phyloP scores from a whole-genome alignment of 2,329 filamentous ascomycete species.

The Aspergillus novoparasiticus region DNA sequence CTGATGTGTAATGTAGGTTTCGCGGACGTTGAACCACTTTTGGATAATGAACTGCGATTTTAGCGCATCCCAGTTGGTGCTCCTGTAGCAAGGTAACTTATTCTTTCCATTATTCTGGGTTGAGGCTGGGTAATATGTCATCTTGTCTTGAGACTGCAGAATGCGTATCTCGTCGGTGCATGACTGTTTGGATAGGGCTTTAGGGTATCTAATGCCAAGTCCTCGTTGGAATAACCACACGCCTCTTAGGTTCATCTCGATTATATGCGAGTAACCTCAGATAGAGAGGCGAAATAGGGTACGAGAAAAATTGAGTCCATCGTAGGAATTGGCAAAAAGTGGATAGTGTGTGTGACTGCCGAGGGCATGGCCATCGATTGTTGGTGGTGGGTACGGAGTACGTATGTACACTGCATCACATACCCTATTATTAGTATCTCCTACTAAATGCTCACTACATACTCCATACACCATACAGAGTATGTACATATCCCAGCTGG shows the following conservation, averaged over 20 bases:
- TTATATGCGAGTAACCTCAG: too few species aligned
- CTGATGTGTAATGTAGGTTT: background rate
- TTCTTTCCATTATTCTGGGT: background rate
- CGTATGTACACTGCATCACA: background rate
- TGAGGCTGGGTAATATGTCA: background rate
- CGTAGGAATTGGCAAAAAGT: background rate
- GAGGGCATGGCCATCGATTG: background rate
- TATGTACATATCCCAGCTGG: too few species aligned
- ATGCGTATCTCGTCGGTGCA: background rate
- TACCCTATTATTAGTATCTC: background rate
- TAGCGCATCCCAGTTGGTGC: background rate
- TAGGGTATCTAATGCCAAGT: too few species aligned
- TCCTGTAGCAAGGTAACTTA: background rate
- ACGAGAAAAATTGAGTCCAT: too few species aligned
- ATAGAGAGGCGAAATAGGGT: too few species aligned
- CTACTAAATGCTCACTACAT: background rate
- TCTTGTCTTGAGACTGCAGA: background rate
- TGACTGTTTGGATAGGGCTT: conserved; percentile 4
- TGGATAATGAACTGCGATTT: background rate
- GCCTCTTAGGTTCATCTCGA: too few species aligned
- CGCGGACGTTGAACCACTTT: background rate
- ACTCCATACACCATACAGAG: too few species aligned
- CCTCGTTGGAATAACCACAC: too few species aligned
- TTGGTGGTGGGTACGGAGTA: background rate
- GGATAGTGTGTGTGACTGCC: background rate